These are phyloP conservation scores for Paramecium pentaurelia DNA, from an alignment of 73 alveolate species.

Conservation along the genomic window DNA sequence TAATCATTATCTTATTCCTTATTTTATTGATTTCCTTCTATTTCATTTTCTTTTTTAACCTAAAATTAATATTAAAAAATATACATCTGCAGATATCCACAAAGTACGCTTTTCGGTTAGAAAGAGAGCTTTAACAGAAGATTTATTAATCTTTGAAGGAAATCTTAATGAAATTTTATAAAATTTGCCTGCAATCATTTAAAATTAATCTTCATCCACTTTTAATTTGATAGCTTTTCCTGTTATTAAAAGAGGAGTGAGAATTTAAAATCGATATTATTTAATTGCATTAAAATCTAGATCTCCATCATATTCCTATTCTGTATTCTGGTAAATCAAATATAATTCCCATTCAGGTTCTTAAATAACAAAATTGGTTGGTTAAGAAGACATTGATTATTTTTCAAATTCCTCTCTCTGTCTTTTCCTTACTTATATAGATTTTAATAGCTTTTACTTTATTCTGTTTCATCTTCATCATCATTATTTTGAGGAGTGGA, in stretches of 20 bases:
- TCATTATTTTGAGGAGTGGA: not conserved
- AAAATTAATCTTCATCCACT: slow-evolving; percentile 26
- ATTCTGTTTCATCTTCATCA: slow-evolving; percentile 50
- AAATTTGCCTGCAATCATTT: slow-evolving; percentile 47
- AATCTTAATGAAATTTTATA: slow-evolving; percentile 35
- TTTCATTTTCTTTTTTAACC: not conserved
- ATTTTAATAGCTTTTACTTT: not conserved
- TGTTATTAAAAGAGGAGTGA: slow-evolving; percentile 41
- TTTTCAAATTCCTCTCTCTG: not conserved
- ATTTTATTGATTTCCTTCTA: not conserved
- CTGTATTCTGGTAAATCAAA: slow-evolving; percentile 24
- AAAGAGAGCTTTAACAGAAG: slow-evolving; percentile 37
- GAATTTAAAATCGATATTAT: slow-evolving; percentile 13
- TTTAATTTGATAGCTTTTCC: slow-evolving; percentile 58
- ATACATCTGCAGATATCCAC: not conserved
- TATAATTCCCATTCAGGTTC: slow-evolving; percentile 54
- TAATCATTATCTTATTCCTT: not conserved
- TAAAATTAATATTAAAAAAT: not conserved
- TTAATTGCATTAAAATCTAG: not conserved
- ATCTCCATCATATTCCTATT: slow-evolving; percentile 54
- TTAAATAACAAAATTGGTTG: not conserved
- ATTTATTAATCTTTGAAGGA: slow-evolving; percentile 42
- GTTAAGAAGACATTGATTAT: not conserved
- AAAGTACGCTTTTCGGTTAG: not conserved
- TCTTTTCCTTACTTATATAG: not conserved